phyloP scores from a whole-genome alignment of 495 filamentous ascomycete genomes.

The Talaromyces liani region DNA sequence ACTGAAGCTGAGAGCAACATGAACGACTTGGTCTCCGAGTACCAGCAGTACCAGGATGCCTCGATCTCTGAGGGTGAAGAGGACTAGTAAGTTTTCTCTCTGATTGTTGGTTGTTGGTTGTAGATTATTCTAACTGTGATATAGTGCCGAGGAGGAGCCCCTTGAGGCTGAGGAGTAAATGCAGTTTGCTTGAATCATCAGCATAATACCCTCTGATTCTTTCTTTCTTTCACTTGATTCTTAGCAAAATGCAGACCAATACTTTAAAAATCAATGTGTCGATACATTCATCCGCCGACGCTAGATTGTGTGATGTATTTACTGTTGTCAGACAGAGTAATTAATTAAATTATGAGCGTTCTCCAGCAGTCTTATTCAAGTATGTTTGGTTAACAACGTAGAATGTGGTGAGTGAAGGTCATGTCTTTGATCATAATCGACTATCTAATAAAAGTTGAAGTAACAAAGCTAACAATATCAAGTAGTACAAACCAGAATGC shows the following conservation, averaged over 20 bases:
- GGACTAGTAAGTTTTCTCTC: slow-evolving; percentile 45
- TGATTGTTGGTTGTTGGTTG: neutral
- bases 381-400: too few species aligned
- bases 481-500: neutral
- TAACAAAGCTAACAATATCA: neutral
- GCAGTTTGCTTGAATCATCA: slow-evolving; percentile 1
- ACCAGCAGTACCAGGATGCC: slow-evolving; percentile 99
- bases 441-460: neutral
- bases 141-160: slow-evolving; percentile 32
- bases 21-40: slow-evolving; percentile 99
- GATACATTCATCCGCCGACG: neutral
- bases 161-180: slow-evolving; percentile 38
- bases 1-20: slow-evolving; percentile 99
- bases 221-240: neutral
- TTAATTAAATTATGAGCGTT: slow-evolving; percentile 4
- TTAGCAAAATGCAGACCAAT: neutral
- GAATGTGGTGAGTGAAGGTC: neutral
- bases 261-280: neutral
- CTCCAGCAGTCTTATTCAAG: neutral
- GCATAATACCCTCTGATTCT: slow-evolving; percentile 4
- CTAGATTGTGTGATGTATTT: neutral
- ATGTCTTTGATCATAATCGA: neutral
- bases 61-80: slow-evolving; percentile 71
- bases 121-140: slow-evolving; percentile 10
- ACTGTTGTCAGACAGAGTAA: slow-evolving; percentile 5